A percentile compares a stretch with the other conserved stretches of the same genome.
Conservation (phyloP, 192 early-diverging fungal species). For the Coemansia sp. region DNA sequence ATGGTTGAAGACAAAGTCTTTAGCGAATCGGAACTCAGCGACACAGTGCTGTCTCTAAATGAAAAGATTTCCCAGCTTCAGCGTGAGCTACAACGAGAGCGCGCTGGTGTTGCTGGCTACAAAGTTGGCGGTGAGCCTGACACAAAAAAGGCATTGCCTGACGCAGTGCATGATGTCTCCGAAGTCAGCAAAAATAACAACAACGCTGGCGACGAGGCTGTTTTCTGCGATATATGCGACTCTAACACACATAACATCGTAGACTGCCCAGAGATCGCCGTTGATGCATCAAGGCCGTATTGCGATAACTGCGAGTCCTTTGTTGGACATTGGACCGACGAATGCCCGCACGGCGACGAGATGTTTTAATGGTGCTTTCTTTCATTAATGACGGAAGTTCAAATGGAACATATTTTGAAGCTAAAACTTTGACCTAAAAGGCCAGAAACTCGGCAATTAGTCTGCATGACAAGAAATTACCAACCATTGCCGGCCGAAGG, state of each 20-base stretch:
- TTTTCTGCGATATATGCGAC: conserved; percentile 72
- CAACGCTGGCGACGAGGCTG: conserved; percentile 3
- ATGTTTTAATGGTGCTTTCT: conserved; percentile 55
- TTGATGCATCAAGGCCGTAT: conserved; percentile 53
- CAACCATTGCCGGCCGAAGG: conserved; percentile 22
- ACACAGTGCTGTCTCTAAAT: conserved; percentile 60
- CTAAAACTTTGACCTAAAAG: conserved; percentile 1
- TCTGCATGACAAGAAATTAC: background rate
- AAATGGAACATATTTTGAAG: background rate
- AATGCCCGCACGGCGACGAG: conserved; percentile 71
- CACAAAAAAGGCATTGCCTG: background rate
- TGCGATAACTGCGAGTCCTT: conserved; percentile 78
- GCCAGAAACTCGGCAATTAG: background rate
- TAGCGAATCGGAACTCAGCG: conserved; percentile 67
- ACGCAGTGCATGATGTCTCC: background rate
- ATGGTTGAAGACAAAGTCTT: conserved; percentile 76
- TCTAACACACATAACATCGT: conserved; percentile 62
- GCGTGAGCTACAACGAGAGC: conserved; percentile 17
- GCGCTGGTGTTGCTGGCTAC: background rate
- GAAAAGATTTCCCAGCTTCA: conserved; percentile 52
- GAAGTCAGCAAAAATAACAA: background rate
- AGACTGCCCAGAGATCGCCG: conserved; percentile 52
- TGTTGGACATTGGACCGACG: conserved; percentile 66
- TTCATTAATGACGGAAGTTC: background rate
- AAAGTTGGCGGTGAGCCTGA: background rate